phyloP scores from a whole-genome alignment of 2,329 filamentous ascomycete genomes.

The Macroventuria anomochaeta region DNA sequence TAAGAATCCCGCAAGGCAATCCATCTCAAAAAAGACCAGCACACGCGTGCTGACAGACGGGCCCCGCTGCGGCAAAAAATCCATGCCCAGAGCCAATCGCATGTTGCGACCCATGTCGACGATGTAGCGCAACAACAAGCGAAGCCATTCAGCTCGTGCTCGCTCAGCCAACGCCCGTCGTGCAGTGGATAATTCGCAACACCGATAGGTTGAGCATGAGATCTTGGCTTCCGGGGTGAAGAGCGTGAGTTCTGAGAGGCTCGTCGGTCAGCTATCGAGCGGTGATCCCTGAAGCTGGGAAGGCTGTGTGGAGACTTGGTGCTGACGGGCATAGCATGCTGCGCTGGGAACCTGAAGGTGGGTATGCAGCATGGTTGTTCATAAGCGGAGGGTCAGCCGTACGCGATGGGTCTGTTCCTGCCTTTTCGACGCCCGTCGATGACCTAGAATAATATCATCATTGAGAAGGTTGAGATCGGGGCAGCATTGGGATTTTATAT shows the following conservation, averaged over 20 bases:
- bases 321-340: constrained; percentile 17
- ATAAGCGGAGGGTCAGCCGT: constrained; percentile 13
- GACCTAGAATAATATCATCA: neutral
- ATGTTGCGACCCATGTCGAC: constrained; percentile 1
- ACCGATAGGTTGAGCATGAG: neutral
- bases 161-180: constrained; percentile 4
- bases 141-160: constrained; percentile 15
- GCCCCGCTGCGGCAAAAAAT: constrained; percentile 10
- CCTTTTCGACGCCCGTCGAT: neutral
- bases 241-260: constrained; percentile 9
- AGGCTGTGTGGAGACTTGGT: constrained; percentile 14
- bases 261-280: constrained; percentile 9
- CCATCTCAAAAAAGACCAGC: constrained; percentile 5
- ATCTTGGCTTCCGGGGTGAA: neutral
- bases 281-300: constrained; percentile 12
- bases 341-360: constrained; percentile 5
- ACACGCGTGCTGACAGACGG: constrained; percentile 11
- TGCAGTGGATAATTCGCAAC: neutral
- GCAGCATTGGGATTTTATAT: neutral
- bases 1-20: constrained; percentile 1
- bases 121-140: constrained; percentile 10
- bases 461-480: neutral
- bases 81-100: neutral
- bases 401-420: constrained; percentile 6
- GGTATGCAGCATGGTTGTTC: constrained; percentile 3